A percentile compares a stretch with the other conserved stretches of the same genome.
Evolutionary conservation across 2,329 filamentous ascomycete genomes (phyloP).

Genomic region (Coleophoma cylindrospora): DNA sequence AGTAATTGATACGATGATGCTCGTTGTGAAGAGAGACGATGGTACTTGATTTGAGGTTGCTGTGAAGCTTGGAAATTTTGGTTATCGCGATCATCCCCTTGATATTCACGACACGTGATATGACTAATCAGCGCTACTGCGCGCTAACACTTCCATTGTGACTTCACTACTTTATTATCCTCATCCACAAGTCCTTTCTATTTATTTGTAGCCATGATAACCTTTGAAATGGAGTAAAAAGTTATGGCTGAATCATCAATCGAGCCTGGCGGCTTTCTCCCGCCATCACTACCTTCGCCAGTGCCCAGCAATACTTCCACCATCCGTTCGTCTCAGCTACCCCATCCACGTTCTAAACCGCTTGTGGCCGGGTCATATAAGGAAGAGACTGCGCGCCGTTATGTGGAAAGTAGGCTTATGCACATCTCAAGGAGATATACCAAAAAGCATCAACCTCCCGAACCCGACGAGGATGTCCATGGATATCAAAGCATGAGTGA

Average conservation of each 20-base stretch:
- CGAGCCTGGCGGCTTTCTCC: slow-evolving; percentile 46
- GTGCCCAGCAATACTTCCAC: slow-evolving; percentile 45
- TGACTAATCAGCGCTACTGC: no score
- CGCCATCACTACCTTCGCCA: slow-evolving; percentile 42
- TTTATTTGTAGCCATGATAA: not conserved
- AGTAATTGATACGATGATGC: not conserved
- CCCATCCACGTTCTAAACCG: slow-evolving; percentile 48
- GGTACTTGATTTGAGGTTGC: not conserved
- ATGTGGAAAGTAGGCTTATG: slow-evolving; percentile 47
- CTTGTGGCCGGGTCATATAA: slow-evolving; percentile 51
- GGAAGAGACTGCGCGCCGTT: slow-evolving; percentile 54
- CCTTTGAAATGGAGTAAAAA: not conserved
- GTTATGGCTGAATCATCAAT: slow-evolving; percentile 8
- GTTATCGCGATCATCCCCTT: not conserved
- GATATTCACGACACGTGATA: not conserved
- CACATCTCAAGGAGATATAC: slow-evolving; percentile 53
- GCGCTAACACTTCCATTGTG: no score
- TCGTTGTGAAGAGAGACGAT: not conserved
- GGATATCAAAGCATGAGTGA: slow-evolving; percentile 60
- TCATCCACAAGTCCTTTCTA: not conserved
- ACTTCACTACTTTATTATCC: not conserved
- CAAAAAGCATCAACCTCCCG: slow-evolving; percentile 50
- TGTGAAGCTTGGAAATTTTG: not conserved
- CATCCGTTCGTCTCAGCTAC: slow-evolving; percentile 35
- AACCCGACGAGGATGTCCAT: slow-evolving; percentile 30